A percentile compares a stretch with the other conserved stretches of the same genome.
These are phyloP conservation scores for Orbilia ellipsospora DNA, from an alignment of 2,329 filamentous ascomycete genomes.

Conservation along the genomic window DNA sequence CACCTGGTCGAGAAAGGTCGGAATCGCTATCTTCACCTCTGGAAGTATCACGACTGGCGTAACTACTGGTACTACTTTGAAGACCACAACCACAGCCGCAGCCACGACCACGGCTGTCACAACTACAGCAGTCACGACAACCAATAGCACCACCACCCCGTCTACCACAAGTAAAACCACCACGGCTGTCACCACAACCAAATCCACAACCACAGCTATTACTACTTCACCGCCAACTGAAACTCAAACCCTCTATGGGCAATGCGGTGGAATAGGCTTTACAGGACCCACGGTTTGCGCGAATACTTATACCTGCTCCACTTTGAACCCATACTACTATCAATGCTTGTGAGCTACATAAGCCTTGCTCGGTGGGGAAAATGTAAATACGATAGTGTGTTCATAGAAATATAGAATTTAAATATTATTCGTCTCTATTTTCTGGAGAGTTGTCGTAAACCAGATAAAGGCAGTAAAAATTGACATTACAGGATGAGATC, in stretches of 20 bases:
- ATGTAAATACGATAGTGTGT: no score
- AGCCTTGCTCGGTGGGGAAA: no score
- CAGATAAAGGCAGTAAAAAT: no score
- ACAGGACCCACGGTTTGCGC: conserved; percentile 15
- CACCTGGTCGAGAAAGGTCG: conserved; percentile 55
- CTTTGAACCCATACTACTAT: conserved; percentile 22
- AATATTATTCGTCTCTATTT: no score
- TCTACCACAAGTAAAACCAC: not conserved
- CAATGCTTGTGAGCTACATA: conserved; percentile 16
- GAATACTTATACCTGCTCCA: not conserved
- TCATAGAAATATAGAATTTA: no score
- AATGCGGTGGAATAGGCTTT: conserved; percentile 16
- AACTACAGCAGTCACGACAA: not conserved
- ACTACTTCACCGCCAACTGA: conserved; percentile 6
- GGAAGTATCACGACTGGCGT: conserved; percentile 15
- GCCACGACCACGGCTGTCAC: not conserved
- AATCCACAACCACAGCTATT: not conserved
- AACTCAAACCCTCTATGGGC: conserved; percentile 8
- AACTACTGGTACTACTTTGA: not conserved
- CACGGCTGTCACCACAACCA: conserved; percentile 3
- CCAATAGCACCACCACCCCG: not conserved
- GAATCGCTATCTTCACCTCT: conserved; percentile 44
- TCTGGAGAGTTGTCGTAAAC: no score
- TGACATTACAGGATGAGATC: no score
- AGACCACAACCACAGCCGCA: not conserved